Evolutionary conservation across 1,139 yeast genomes (phyloP), one percentile per base, ranked within the genome.

Genomic region (Entelexis paramagnoliae): DNA sequence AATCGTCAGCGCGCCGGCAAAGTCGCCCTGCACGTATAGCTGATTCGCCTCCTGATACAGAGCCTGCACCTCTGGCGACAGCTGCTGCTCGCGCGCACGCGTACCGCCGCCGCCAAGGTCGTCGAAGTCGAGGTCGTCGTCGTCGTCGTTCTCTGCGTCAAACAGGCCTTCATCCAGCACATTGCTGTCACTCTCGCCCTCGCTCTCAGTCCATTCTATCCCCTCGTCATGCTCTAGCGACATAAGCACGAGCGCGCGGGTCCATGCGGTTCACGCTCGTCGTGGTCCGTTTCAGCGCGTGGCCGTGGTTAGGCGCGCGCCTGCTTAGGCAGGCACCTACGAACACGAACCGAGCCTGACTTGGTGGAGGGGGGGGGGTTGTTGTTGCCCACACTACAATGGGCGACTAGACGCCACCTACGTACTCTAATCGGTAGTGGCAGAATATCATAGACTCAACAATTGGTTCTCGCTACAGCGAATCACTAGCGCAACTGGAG

Each of bases 41-140:
- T 81, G 89, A 62, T 86, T 84, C 1, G 95, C 96, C 59, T 74
- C 73, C 5, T 93, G 80, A 35, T 85, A 66, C 49, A 80, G 65
- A 44, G 73, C 72, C 49, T 81, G 73, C 1, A 85, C 83, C 63
- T 83, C 62, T 22, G 58, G 59, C 22, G 57, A 57, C 10, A 58
- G 49, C 13, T 54, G 51, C 51, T 55, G 55, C 35, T 57, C 60
- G 28, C 60, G 57, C 16, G 51, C 48, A 24, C 54, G 43, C 28
- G 45, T 14, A 13, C 35, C 45, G 36, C 44, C 30, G 29, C 42
- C 20, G 20, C 48, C 41, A 3, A 24, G 17, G 19, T 36, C 28
- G 24, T 17, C 28, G 1, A 48, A 45, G 14, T 39, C 42, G 11
- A 49, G 29, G 34, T 48, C 52, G 29, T 19, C 56, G 35, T 53